phyloP scores from a whole-genome alignment of 75 land plant genomes.

The Chamaecyparis obtusa region DNA sequence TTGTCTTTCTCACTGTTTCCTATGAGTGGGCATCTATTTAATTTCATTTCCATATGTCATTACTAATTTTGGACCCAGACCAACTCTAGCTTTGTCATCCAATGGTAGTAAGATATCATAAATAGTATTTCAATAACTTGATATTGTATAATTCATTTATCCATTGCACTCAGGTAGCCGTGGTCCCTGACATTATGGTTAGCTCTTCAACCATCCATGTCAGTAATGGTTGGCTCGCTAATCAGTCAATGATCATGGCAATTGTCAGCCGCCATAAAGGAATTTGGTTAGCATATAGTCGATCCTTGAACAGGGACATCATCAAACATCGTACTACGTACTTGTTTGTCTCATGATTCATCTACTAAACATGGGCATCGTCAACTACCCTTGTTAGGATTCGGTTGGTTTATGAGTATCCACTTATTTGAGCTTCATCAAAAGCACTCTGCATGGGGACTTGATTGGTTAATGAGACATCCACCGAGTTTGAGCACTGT shows the following conservation, averaged over 20 bases:
- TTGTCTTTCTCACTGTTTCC: neutral
- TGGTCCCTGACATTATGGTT: neutral
- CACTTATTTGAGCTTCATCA: neutral
- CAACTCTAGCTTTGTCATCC: neutral
- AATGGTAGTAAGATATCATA: neutral
- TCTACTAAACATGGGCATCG: neutral
- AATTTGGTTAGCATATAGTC: neutral
- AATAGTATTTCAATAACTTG: neutral
- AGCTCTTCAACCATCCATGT: neutral
- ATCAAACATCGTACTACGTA: neutral
- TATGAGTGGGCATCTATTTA: neutral
- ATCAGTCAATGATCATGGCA: neutral
- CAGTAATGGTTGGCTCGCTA: neutral
- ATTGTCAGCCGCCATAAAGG: neutral
- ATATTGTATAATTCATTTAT: neutral
- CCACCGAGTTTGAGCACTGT: no score
- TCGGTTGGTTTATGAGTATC: neutral
- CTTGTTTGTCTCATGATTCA: no score
- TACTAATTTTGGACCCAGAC: neutral
- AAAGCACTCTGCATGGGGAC: neutral
- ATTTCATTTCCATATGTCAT: neutral
- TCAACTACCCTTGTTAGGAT: neutral
- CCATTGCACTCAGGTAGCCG: neutral
- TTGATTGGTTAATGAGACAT: neutral
- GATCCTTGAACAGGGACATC: neutral